Base-by-base conservation (phyloP, 192 early-diverging fungal genomes). In the Linnemannia zychae region DNA sequence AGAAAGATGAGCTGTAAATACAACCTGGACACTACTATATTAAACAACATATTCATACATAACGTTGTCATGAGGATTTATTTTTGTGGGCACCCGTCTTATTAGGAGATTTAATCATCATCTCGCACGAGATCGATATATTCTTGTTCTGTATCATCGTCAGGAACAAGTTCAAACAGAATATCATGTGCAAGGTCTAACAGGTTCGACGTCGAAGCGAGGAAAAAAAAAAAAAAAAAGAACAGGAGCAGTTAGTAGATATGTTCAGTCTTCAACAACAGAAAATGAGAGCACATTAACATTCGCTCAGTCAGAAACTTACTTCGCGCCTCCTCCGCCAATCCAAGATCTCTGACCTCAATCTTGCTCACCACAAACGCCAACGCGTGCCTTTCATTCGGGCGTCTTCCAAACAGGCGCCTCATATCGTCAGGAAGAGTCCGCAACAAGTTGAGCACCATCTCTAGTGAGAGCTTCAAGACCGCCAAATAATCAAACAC, bases 1-100 rank as follows among this genome's bases (percentile, higher is more conserved):
- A 75, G 73, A 82, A 76, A 60, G 80, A 82, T 40, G 80, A 82
- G 74, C 74, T 82, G 67, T 82, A 82, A 72, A 82, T 37, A 40
- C 36, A 47, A 52, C 37, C n/a, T 17, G 40, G 40, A 44, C 28
- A n/a, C 22, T 22, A 4, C 22, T 22, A 53, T n/a, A 3, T 53
- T 22, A 7, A 49, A 49, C 20, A 53, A n/a, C n/a, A 53, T 22
- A n/a, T 22, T n/a, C 6, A 50, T 53, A 6, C 40, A 6, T 9
- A 44, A 44, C 9, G 20, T 53, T 53, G 52, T 3, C 24, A 1
- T 31, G 9, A 9, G n/a, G n/a, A 22, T 60, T 31, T 15, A 33
- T 31, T 63, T 63, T 63, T 17, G 9, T 49, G 28, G 7, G 28
- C 33, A n/a, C 33, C 13, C 3, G 22, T 22, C 28, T 60, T 17